These are phyloP conservation scores for Xylaria sp. DNA, from an alignment of 2,329 filamentous ascomycete species.

Conservation along the genomic window DNA sequence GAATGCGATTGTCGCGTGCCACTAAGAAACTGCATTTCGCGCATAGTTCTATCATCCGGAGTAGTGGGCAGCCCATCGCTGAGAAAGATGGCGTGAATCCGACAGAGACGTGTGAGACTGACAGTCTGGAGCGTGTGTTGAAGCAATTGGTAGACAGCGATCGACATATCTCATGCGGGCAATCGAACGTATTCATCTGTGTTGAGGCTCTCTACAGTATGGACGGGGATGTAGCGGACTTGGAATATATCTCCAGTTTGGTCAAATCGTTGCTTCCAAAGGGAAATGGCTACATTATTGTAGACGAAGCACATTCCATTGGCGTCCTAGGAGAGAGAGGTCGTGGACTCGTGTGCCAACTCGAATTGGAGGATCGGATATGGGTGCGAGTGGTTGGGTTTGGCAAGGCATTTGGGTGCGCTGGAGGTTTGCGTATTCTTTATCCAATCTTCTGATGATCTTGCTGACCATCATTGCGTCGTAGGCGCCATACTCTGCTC, in stretches of 20 bases:
- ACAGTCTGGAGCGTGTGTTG: constrained; percentile 47
- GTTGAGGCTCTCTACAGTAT: constrained; percentile 83
- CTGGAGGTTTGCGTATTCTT: constrained; percentile 67
- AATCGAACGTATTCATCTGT: constrained; percentile 71
- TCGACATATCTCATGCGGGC: constrained; percentile 30
- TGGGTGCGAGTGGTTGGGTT: constrained; percentile 73
- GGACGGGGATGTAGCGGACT: constrained; percentile 79
- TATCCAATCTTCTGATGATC: neutral
- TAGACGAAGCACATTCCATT: constrained; percentile 76
- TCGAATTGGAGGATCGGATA: constrained; percentile 66
- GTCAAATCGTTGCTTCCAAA: constrained; percentile 66
- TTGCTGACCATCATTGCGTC: constrained; percentile 38
- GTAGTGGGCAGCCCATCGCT: neutral
- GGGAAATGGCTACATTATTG: constrained; percentile 70
- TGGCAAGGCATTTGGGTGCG: constrained; percentile 74
- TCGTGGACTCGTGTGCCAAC: constrained; percentile 66
- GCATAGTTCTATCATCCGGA: constrained; percentile 63
- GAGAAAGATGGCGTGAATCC: neutral
- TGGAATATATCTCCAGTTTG: constrained; percentile 68
- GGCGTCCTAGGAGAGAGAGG: constrained; percentile 68
- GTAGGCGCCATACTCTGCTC: constrained; percentile 72
- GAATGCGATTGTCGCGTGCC: constrained; percentile 74
- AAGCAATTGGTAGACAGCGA: constrained; percentile 39
- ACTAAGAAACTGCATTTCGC: constrained; percentile 60
- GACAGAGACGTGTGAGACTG: neutral